These are phyloP conservation scores for Cyclostephanos tholiformis DNA, from an alignment of 108 stramenopile species.

Conservation along the genomic window DNA sequence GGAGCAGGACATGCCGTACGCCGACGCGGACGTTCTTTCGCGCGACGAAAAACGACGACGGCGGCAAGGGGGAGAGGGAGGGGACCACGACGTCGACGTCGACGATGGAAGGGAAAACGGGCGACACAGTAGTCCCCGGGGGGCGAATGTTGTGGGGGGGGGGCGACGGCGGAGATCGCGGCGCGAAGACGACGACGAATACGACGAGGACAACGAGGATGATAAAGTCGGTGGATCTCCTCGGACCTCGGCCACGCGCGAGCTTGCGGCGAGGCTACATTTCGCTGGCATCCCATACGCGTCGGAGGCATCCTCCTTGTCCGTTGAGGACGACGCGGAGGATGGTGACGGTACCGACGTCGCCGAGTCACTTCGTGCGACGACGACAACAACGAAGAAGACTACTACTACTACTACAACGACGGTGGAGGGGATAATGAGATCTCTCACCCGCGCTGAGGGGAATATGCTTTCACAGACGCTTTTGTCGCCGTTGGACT, in stretches of 20 bases:
- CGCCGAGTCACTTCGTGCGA: too few relatives aligned
- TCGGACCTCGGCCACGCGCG: slow-evolving; percentile 30
- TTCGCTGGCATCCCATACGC: slow-evolving; percentile 41
- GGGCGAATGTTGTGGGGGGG: background rate
- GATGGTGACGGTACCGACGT: too few relatives aligned
- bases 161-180: background rate
- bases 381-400: too few relatives aligned
- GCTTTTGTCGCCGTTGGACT: slow-evolving; percentile 36
- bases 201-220: background rate
- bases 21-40: slow-evolving; percentile 4
- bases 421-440: slow-evolving; percentile 38
- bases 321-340: background rate
- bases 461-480: slow-evolving; percentile 42
- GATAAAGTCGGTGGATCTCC: background rate
- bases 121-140: background rate
- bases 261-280: slow-evolving; percentile 28
- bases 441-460: slow-evolving; percentile 43
- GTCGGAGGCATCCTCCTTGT: slow-evolving; percentile 7
- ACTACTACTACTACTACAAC: background rate
- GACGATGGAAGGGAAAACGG: background rate
- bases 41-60: background rate
- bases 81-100: background rate
- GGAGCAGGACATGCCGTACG: slow-evolving; percentile 50
- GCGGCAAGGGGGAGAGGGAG: background rate
- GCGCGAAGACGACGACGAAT: background rate